Conservation (phyloP, 2,329 filamentous ascomycete species). For the Colletotrichum gigasporum region DNA sequence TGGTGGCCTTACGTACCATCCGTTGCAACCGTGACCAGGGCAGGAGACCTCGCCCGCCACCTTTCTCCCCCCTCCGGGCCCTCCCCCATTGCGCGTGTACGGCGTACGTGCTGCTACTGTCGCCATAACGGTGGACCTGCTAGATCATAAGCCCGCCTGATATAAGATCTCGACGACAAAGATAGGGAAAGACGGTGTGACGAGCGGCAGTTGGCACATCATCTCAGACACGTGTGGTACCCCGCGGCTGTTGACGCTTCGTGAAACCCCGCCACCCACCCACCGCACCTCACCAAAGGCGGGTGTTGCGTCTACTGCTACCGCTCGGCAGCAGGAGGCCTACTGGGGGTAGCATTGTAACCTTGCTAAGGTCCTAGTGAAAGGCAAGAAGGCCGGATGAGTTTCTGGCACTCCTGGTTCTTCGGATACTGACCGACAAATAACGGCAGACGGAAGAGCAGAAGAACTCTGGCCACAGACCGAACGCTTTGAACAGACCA, state of each 20-base stretch:
- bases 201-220: background rate
- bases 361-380: background rate
- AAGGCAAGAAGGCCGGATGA: no score
- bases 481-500: no score
- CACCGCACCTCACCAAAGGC: background rate
- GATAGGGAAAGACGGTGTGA: conserved; percentile 14
- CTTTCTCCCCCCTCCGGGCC: background rate
- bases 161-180: background rate
- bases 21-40: conserved; percentile 17
- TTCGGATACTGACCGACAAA: conserved; percentile 4
- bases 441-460: background rate
- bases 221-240: background rate
- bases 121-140: background rate
- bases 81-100: no score
- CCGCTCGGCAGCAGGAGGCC: background rate
- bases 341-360: background rate
- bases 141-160: background rate
- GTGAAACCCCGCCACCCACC: background rate
- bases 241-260: conserved; percentile 11
- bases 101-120: background rate
- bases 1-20: conserved; percentile 1
- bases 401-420: background rate
- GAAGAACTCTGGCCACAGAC: background rate
- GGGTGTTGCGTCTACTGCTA: conserved; percentile 16
- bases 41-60: background rate